Evolutionary conservation across 225 moss, liverwort and hornwort genomes (phyloP), one percentile per base, ranked within the genome.

Genomic region (Sphagnum tenellum): DNA sequence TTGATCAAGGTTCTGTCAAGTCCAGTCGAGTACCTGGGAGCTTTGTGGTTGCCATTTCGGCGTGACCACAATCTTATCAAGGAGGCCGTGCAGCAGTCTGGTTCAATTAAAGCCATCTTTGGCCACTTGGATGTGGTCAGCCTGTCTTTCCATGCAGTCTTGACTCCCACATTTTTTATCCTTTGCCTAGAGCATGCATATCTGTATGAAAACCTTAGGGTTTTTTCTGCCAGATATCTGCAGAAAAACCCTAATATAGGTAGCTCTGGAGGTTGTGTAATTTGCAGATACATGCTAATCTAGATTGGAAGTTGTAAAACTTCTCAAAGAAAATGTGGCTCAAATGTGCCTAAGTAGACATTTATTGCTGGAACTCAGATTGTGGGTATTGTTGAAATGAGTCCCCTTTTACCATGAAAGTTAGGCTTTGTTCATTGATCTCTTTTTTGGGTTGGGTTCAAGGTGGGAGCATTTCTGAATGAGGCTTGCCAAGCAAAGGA

Each of bases 401-500:
- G 29, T 29, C 1, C 29, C 1, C 29, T 29, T 29, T 29, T 29
- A 29, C 29, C 29, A 29, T 29, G 29, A 29, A 29, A 6, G 9
- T 44, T 12, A 8, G 46, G 46, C 4, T 46, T 4, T 64, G 9
- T 64, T n/a, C 7, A 6, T 2, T 61, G 49, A 59, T 49, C 70
- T 71, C n/a, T 46, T 29, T 29, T 29, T 29, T 0, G 29, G 29
- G 29, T 29, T 29, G 29, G 29, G 29, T 29, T 62, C 50, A 70
- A 98, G 98, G 85, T 98, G 64, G 98, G 98, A 65, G 98, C 98
- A 48, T 93, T 74, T 75, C 72, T 98, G 78, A 98, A 92, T 61
- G 98, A 98, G 68, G 85, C 87, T 57, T 85, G 71, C 66, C 98
- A 98, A 60, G 98, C 98, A 12, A 98, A 89, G 67, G 93, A 87